Conservation (phyloP, 176 grass and related monocot species). For the Phoenix dactylifera region DNA sequence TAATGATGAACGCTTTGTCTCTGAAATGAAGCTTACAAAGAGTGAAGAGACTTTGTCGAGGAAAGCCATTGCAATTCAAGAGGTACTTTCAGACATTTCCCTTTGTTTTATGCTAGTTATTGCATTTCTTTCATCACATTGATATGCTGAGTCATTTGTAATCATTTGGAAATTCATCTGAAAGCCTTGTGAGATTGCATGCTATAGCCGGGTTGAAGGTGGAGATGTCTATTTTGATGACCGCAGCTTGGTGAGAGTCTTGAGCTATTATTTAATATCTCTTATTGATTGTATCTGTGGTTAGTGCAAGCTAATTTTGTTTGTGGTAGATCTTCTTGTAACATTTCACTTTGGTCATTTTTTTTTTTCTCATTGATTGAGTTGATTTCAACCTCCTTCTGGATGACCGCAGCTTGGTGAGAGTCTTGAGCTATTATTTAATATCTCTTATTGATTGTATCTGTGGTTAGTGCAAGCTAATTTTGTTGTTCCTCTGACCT, state of each 20-base stretch:
- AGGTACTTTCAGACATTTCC: constrained; percentile 30
- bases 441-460: too few relatives aligned
- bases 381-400: too few relatives aligned
- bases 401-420: constrained; percentile 93
- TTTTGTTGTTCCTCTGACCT: constrained; percentile 4
- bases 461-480: too few relatives aligned
- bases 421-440: constrained; percentile 7
- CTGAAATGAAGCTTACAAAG: constrained; percentile 97
- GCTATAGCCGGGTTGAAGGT: constrained; percentile 77
- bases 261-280: not conserved
- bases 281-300: too few relatives aligned
- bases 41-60: constrained; percentile 96
- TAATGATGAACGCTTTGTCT: constrained; percentile 83
- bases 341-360: too few relatives aligned
- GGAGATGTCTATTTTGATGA: constrained; percentile 87
- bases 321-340: too few relatives aligned
- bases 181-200: constrained; percentile 82
- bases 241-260: constrained; percentile 69
- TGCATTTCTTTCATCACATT: too few relatives aligned
- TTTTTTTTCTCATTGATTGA: too few relatives aligned
- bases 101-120: too few relatives aligned
- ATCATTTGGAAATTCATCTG: not conserved
- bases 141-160: too few relatives aligned
- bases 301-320: not conserved
- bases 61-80: constrained; percentile 81